Base-by-base conservation (phyloP, 176 grass and related monocot species). In the Zea luxurians region DNA sequence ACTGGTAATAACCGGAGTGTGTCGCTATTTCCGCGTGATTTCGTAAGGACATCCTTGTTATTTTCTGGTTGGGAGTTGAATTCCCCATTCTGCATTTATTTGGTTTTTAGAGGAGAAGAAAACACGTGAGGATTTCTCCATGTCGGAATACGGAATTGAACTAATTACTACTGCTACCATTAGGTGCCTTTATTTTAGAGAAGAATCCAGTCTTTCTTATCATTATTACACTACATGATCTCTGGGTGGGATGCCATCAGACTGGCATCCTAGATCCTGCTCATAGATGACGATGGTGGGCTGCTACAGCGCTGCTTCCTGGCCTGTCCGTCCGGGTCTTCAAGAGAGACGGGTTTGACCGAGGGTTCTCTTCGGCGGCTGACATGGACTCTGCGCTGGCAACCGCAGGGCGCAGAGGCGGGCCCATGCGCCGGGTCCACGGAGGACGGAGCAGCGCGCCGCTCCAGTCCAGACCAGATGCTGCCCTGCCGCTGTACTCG, bases 351-450 rank as follows among this genome's bases (percentile, higher is more conserved):
- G 2, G 20, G 48, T 76, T 83, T 76, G 72, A 76, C 72, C 4
- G 6, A 0, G 15, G 17, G 9, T 41, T 52, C 3, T 16, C 52
- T 36, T 64, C 69, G n/a, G 36, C 59, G 54, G 62, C 52, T 68
- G 72, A 68, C 42, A 15, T 83, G 81, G 72, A 53, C 43, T 37
- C 40, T 20, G 21, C 8, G 48, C 18, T 75, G 71, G 48, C 50
- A 40, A 6, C 9, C 21, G 16, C 0, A 40, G 49, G 20, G 11
- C 62, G 2, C 60, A 40, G 38, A 16, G 38, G 10, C 27, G 46
- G 58, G 13, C 13, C 64, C 64, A 55, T 64, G 38, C 50, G 16
- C 35, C 62, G 77, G 68, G 50, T 66, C 80, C 86, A 63, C 61
- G 45, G 62, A 79, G 61, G 58, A 61, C 2, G 54, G 53, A 52